phyloP scores from a whole-genome alignment of 306 rosid species.

The Fragaria nilgerrensis region DNA sequence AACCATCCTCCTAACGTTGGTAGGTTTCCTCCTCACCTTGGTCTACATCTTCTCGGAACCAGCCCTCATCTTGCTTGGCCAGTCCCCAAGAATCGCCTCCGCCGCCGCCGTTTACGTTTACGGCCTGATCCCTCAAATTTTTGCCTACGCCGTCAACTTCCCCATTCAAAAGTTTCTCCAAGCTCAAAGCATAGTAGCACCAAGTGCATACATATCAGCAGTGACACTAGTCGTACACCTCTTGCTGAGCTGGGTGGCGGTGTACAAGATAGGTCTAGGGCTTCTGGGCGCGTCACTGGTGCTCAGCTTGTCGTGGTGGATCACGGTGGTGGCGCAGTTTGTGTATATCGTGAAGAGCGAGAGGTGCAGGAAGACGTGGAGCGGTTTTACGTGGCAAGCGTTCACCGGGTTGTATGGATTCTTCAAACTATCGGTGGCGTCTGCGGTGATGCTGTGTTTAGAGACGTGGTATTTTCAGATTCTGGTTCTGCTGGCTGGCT shows the following conservation, averaged over 20 bases:
- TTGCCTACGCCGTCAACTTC: slow-evolving; percentile 67
- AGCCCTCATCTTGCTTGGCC: slow-evolving; percentile 41
- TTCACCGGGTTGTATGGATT: slow-evolving; percentile 51
- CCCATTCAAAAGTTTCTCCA: slow-evolving; percentile 80
- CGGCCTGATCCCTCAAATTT: slow-evolving; percentile 76
- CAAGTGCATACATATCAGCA: slow-evolving; percentile 63
- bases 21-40: slow-evolving; percentile 23
- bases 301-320: slow-evolving; percentile 87
- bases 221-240: slow-evolving; percentile 52
- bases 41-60: slow-evolving; percentile 47
- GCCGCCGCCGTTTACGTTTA: slow-evolving; percentile 55
- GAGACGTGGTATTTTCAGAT: slow-evolving; percentile 81
- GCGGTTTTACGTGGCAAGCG: slow-evolving; percentile 45
- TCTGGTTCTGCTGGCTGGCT: slow-evolving; percentile 70
- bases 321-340: slow-evolving; percentile 57
- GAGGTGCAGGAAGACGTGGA: slow-evolving; percentile 57
- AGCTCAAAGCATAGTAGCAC: slow-evolving; percentile 70
- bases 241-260: slow-evolving; percentile 49
- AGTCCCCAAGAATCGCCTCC: slow-evolving; percentile 50
- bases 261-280: slow-evolving; percentile 57
- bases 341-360: slow-evolving; percentile 60
- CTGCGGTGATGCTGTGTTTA: slow-evolving; percentile 72
- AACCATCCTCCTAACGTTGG: slow-evolving; percentile 39
- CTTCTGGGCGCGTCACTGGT: slow-evolving; percentile 61
- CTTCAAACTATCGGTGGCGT: slow-evolving; percentile 61